phyloP scores from a whole-genome alignment of 805 yeast genomes.

The Komagataella pseudopastoris region DNA sequence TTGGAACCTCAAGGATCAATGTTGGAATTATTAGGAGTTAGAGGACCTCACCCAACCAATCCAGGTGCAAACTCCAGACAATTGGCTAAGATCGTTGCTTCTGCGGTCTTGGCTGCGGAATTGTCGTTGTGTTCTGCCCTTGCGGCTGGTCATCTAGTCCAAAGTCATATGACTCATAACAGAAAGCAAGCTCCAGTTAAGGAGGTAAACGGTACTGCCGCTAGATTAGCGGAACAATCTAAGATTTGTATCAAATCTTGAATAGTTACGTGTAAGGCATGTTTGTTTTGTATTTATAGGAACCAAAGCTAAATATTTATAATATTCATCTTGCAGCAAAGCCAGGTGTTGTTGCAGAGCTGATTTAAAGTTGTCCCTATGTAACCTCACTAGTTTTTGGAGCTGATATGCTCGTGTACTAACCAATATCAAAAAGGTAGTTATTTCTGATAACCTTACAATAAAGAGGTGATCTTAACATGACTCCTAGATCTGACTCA shows the following conservation, averaged over 20 bases:
- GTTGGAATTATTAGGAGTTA: conserved; percentile 87
- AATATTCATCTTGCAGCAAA: background rate
- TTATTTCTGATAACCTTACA: background rate
- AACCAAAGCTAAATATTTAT: background rate
- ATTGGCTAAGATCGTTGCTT: conserved; percentile 84
- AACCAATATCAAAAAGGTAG: background rate
- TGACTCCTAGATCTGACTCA: background rate
- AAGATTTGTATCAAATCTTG: conserved; percentile 58
- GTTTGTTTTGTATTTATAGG: background rate
- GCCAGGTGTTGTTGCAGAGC: background rate
- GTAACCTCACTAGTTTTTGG: no score
- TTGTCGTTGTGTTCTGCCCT: conserved; percentile 88
- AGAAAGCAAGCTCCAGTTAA: conserved; percentile 22
- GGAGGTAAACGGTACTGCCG: background rate
- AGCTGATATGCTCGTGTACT: background rate
- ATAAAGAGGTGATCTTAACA: background rate
- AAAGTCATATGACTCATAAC: conserved; percentile 94
- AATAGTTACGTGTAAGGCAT: background rate
- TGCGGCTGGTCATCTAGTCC: conserved; percentile 97
- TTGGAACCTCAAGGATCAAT: conserved; percentile 94
- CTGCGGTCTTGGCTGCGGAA: conserved; percentile 93
- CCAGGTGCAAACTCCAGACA: conserved; percentile 95
- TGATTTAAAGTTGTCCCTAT: background rate
- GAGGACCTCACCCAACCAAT: conserved; percentile 86
- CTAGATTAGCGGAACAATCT: conserved; percentile 54